Percentiles rank a stretch among this genome's conserved stretches.
Conservation (phyloP, 2,329 filamentous ascomycete genomes). For the Fusarium penzigii region DNA sequence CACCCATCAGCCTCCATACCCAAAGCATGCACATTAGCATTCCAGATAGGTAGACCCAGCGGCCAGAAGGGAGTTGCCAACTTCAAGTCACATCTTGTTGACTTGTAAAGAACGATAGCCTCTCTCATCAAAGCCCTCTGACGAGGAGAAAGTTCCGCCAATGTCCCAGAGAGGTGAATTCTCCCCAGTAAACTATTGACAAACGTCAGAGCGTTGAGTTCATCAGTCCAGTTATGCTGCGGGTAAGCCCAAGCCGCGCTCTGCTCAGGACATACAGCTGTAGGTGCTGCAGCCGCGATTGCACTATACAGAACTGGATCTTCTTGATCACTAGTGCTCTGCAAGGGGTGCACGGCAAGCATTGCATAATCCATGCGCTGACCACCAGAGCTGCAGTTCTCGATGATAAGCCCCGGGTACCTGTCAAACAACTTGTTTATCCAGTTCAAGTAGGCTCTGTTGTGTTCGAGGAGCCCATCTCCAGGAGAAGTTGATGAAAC, state of each 20-base stretch:
- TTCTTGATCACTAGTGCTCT: conserved; percentile 38
- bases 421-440: conserved; percentile 27
- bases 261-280: conserved; percentile 37
- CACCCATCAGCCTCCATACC: background rate
- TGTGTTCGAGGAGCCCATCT: background rate
- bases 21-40: background rate
- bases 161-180: background rate
- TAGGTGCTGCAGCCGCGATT: conserved; percentile 32
- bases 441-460: conserved; percentile 33
- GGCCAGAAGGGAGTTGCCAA: background rate
- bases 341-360: conserved; percentile 31
- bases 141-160: background rate
- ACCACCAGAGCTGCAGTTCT: conserved; percentile 36
- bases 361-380: conserved; percentile 38
- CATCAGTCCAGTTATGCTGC: conserved; percentile 33
- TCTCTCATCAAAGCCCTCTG: background rate
- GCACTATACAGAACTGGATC: conserved; percentile 33
- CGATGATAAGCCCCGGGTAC: conserved; percentile 32
- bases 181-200: background rate
- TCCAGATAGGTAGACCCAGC: background rate
- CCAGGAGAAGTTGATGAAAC: background rate
- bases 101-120: background rate
- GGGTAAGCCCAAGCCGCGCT: conserved; percentile 37
- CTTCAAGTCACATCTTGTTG: background rate
- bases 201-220: conserved; percentile 4